Evolutionary conservation across 2,329 filamentous ascomycete genomes (phyloP).

Genomic region (Nemania abortiva): DNA sequence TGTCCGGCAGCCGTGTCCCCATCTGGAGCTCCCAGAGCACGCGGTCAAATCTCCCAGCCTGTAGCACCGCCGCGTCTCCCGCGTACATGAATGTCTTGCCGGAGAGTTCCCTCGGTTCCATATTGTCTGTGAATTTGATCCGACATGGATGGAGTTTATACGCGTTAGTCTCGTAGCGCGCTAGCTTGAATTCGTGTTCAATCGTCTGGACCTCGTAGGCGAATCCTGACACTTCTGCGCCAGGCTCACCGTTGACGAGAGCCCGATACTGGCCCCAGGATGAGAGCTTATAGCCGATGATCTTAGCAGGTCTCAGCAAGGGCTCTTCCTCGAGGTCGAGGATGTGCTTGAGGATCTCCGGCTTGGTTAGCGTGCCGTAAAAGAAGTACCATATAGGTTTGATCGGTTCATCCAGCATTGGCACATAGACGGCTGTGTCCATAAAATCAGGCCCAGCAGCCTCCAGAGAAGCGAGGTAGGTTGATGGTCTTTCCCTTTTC

Average conservation of each 20-base stretch:
- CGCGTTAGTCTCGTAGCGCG: conserved; percentile 42
- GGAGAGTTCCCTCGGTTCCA: conserved; percentile 28
- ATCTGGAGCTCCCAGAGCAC: conserved; percentile 42
- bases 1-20: conserved; percentile 34
- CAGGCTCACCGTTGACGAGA: conserved; percentile 33
- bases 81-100: conserved; percentile 49
- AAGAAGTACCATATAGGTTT: conserved; percentile 57
- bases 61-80: conserved; percentile 43
- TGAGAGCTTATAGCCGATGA: conserved; percentile 44
- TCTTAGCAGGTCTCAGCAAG: conserved; percentile 45
- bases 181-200: conserved; percentile 38
- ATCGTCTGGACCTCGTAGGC: conserved; percentile 37
- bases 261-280: conserved; percentile 38
- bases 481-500: conserved; percentile 19
- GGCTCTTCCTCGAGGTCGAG: conserved; percentile 48
- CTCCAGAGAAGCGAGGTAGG: conserved; percentile 31
- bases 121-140: conserved; percentile 37
- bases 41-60: conserved; percentile 43
- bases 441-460: conserved; percentile 28
- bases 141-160: conserved; percentile 34
- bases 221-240: conserved; percentile 33
- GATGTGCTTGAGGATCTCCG: conserved; percentile 49
- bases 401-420: conserved; percentile 2
- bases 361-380: conserved; percentile 55
- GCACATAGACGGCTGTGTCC: conserved; percentile 16